phyloP scores from a whole-genome alignment of 1,284 basidiomycete species.

The Ceratobasidium theobromae region DNA sequence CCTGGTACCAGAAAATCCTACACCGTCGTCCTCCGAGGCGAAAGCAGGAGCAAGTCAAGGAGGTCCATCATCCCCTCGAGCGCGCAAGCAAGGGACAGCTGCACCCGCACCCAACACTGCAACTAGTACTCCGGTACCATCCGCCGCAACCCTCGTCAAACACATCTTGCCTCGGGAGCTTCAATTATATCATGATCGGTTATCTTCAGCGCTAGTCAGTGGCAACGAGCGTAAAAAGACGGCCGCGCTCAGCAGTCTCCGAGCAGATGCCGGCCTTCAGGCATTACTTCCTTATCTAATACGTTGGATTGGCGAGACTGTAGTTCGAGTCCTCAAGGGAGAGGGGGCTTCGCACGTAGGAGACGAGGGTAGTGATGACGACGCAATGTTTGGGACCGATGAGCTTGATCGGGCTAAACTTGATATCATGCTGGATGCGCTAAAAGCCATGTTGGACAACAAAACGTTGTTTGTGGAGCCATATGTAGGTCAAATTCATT shows the following conservation, averaged over 20 bases:
- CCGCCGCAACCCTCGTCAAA: slow-evolving; percentile 71
- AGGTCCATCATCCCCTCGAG: slow-evolving; percentile 40
- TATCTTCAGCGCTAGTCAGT: slow-evolving; percentile 80
- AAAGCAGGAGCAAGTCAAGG: slow-evolving; percentile 18
- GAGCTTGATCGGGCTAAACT: slow-evolving; percentile 67
- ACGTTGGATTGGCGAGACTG: slow-evolving; percentile 90
- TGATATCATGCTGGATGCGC: slow-evolving; percentile 78
- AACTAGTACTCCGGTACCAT: slow-evolving; percentile 39
- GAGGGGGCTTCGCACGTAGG: slow-evolving; percentile 12
- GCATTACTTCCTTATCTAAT: slow-evolving; percentile 95
- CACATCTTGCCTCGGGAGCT: slow-evolving; percentile 92
- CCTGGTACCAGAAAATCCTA: slow-evolving; percentile 93
- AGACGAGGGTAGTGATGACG: slow-evolving; percentile 48
- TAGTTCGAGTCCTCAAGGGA: slow-evolving; percentile 61
- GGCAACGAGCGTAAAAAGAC: slow-evolving; percentile 59
- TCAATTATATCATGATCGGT: slow-evolving; percentile 91
- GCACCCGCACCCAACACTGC: slow-evolving; percentile 45
- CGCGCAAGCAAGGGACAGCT: slow-evolving; percentile 37
- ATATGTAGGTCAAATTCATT: slow-evolving; percentile 70
- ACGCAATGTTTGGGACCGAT: slow-evolving; percentile 44
- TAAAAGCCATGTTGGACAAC: slow-evolving; percentile 81
- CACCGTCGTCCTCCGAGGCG: slow-evolving; percentile 43
- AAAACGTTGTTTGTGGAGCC: slow-evolving; percentile 92
- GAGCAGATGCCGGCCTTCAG: slow-evolving; percentile 89
- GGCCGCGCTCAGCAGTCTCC: slow-evolving; percentile 87